phyloP scores from a whole-genome alignment of 352 stramenopile species.

The Phytophthora lateralis region DNA sequence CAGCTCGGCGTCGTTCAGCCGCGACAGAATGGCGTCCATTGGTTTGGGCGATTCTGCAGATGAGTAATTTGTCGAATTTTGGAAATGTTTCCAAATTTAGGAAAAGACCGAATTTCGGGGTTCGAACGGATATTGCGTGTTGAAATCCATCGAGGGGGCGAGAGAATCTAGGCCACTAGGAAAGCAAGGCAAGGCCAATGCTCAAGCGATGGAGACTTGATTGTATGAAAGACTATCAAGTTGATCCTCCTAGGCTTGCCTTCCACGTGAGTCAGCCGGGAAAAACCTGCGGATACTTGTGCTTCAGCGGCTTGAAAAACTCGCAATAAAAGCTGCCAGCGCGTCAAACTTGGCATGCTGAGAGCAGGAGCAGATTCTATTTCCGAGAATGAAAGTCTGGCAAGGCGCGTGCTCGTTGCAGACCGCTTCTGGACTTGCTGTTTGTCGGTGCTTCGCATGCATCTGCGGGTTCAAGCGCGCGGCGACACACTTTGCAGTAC shows the following conservation, averaged over 20 bases:
- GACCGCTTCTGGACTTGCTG: constrained; percentile 10
- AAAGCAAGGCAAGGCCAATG: no score
- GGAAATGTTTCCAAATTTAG: not conserved
- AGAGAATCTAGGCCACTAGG: no score
- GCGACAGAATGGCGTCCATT: constrained; percentile 27
- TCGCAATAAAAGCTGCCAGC: no score
- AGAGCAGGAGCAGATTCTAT: constrained; percentile 16
- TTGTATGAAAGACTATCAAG: no score
- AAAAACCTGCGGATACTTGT: no score
- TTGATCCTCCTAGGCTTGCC: no score
- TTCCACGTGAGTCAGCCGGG: no score
- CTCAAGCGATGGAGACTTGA: no score
- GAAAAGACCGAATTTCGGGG: not conserved
- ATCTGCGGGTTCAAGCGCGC: not conserved
- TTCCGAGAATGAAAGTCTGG: not conserved
- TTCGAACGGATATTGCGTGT: no score
- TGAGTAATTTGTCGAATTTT: not conserved
- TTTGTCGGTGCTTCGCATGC: no score
- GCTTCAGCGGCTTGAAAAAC: no score
- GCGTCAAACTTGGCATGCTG: constrained; percentile 19
- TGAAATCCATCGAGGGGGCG: no score
- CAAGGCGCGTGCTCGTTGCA: constrained; percentile 9
- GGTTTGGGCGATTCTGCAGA: not conserved
- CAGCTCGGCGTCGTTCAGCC: constrained; percentile 23
- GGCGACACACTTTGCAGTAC: not conserved